Evolutionary conservation across 208 protist genomes (phyloP).

Genomic region (Wallacemonas sp.): DNA sequence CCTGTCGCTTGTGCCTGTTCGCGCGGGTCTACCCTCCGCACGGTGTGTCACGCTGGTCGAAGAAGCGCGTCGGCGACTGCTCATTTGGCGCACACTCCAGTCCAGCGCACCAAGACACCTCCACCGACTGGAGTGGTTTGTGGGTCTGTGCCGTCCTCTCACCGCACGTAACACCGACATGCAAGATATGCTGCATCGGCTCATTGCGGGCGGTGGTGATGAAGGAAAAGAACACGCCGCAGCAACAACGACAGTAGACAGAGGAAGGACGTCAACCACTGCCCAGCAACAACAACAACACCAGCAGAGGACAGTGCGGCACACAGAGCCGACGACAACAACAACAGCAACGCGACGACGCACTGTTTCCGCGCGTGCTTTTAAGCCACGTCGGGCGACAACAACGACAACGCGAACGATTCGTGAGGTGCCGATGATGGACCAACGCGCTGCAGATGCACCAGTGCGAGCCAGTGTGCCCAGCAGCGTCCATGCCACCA

Average conservation of each 20-base stretch:
- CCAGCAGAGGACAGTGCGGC: too few relatives aligned
- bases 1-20: slow-evolving; percentile 19
- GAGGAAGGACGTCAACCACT: too few relatives aligned
- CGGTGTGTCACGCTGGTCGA: slow-evolving; percentile 7
- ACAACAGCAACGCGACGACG: too few relatives aligned
- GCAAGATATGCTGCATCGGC: neutral
- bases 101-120: slow-evolving; percentile 17
- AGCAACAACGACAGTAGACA: too few relatives aligned
- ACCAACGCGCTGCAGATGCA: too few relatives aligned
- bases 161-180: neutral
- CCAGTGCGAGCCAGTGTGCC: too few relatives aligned
- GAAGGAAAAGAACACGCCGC: too few relatives aligned
- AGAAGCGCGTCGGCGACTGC: slow-evolving; percentile 21
- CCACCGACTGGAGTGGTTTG: slow-evolving; percentile 40
- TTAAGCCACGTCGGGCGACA: too few relatives aligned
- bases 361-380: neutral
- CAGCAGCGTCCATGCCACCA: too few relatives aligned
- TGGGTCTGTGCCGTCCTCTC: slow-evolving; percentile 20
- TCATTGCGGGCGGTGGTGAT: neutral
- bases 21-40: neutral
- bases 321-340: too few relatives aligned
- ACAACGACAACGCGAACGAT: too few relatives aligned
- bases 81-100: slow-evolving; percentile 15
- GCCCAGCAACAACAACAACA: neutral
- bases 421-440: too few relatives aligned